Evolutionary conservation across 2,329 filamentous ascomycete genomes (phyloP).

Genomic region (Xylariaceae sp.): DNA sequence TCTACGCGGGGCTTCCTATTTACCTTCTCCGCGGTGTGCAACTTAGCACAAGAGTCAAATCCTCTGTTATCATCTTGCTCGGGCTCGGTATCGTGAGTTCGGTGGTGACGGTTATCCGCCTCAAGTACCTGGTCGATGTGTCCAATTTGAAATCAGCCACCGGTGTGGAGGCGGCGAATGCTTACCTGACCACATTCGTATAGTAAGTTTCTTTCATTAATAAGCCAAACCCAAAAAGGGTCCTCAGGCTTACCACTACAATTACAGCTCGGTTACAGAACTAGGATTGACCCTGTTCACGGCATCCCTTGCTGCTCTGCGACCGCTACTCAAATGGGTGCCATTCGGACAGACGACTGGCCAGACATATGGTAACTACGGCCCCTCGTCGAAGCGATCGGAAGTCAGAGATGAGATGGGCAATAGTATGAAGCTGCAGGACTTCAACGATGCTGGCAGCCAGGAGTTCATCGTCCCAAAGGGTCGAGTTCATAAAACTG

Average conservation of each 20-base stretch:
- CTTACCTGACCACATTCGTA: constrained; percentile 30
- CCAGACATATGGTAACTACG: constrained; percentile 22
- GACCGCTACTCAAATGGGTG: constrained; percentile 27
- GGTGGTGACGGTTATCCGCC: constrained; percentile 28
- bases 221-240: background rate
- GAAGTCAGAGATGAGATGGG: constrained; percentile 28
- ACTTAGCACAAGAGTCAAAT: constrained; percentile 24
- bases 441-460: constrained; percentile 29
- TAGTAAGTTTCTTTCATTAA: constrained; percentile 25
- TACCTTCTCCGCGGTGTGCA: constrained; percentile 27
- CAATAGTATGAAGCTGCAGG: constrained; percentile 29
- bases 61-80: constrained; percentile 26
- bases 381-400: constrained; percentile 22
- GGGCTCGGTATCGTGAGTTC: constrained; percentile 30
- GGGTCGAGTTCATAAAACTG: constrained; percentile 27
- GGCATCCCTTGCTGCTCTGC: constrained; percentile 27
- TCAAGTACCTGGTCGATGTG: constrained; percentile 30
- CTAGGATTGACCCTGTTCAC: constrained; percentile 29
- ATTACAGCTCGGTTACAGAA: constrained; percentile 28
- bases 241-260: constrained; percentile 10
- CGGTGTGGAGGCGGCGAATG: constrained; percentile 29
- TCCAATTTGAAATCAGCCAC: constrained; percentile 21
- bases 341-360: constrained; percentile 27
- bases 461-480: constrained; percentile 31
- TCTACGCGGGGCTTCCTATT: constrained; percentile 26